phyloP scores from a whole-genome alignment of 2,329 filamentous ascomycete genomes.

The Fusarium proliferatum region DNA sequence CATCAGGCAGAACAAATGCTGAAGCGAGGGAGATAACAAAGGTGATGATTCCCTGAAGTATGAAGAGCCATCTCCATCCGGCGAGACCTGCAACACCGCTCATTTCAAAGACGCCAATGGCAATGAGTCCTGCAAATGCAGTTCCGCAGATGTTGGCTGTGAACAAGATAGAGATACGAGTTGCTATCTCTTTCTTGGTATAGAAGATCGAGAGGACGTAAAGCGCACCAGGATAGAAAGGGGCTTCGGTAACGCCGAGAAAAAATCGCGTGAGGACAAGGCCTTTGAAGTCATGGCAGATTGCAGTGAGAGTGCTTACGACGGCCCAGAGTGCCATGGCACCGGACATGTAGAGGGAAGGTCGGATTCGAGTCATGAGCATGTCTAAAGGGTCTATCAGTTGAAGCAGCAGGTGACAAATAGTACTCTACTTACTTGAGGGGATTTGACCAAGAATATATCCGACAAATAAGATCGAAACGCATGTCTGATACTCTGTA shows the following conservation, averaged over 20 bases:
- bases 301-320: constrained; percentile 54
- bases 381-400: constrained; percentile 53
- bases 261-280: constrained; percentile 57
- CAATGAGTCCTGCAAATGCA: constrained; percentile 58
- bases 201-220: constrained; percentile 65
- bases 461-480: constrained; percentile 52
- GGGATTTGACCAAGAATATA: constrained; percentile 50
- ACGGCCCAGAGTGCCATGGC: constrained; percentile 55
- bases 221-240: constrained; percentile 51
- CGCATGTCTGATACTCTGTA: constrained; percentile 48
- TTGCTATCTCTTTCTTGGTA: constrained; percentile 59
- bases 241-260: constrained; percentile 54
- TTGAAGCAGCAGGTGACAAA: neutral
- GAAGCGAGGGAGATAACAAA: constrained; percentile 45
- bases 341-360: constrained; percentile 56
- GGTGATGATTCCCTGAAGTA: constrained; percentile 44
- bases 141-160: constrained; percentile 51
- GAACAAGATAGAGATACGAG: constrained; percentile 58
- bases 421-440: constrained; percentile 38
- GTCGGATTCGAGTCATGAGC: constrained; percentile 54
- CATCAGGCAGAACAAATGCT: constrained; percentile 50
- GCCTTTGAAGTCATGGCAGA: constrained; percentile 54
- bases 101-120: constrained; percentile 52
- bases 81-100: constrained; percentile 39
- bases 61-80: constrained; percentile 50